Evolutionary conservation across 306 rosid species (phyloP).

Genomic region (Calophaca sinica): DNA sequence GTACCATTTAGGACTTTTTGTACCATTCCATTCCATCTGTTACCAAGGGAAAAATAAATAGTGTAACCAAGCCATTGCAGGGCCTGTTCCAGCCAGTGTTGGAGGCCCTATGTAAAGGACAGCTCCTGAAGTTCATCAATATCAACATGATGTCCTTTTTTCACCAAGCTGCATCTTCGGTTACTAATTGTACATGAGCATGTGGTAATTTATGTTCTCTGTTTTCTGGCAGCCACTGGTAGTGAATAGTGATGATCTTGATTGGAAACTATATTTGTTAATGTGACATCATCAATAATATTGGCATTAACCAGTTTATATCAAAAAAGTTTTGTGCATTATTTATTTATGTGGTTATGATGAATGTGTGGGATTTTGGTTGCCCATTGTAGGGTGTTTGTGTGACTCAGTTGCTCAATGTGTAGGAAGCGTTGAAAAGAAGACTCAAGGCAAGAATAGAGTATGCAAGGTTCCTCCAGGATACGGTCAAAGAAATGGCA

Average conservation of each 20-base stretch:
- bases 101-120: constrained; percentile 30
- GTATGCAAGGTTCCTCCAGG: constrained; percentile 95
- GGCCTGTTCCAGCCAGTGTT: constrained; percentile 7
- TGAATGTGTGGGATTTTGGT: constrained; percentile 37
- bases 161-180: constrained; percentile 15
- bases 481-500: constrained; percentile 98
- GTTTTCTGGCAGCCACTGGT: constrained; percentile 34
- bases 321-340: not conserved
- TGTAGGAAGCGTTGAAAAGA: constrained; percentile 91
- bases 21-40: constrained; percentile 10
- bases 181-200: constrained; percentile 13
- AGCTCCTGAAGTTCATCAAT: constrained; percentile 22
- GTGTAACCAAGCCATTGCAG: constrained; percentile 24
- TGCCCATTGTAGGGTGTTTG: constrained; percentile 42
- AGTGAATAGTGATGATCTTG: constrained; percentile 31
- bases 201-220: constrained; percentile 1
- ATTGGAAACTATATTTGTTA: not conserved
- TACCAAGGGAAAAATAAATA: constrained; percentile 29
- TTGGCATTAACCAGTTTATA: constrained; percentile 25
- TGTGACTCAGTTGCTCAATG: constrained; percentile 42
- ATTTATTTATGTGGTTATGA: constrained; percentile 18
- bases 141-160: constrained; percentile 21
- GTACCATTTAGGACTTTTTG: constrained; percentile 16
- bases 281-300: constrained; percentile 27
- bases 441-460: constrained; percentile 93